These are phyloP conservation scores for Madurella mycetomatis DNA, from an alignment of 2,329 filamentous ascomycete species.

Conservation along the genomic window DNA sequence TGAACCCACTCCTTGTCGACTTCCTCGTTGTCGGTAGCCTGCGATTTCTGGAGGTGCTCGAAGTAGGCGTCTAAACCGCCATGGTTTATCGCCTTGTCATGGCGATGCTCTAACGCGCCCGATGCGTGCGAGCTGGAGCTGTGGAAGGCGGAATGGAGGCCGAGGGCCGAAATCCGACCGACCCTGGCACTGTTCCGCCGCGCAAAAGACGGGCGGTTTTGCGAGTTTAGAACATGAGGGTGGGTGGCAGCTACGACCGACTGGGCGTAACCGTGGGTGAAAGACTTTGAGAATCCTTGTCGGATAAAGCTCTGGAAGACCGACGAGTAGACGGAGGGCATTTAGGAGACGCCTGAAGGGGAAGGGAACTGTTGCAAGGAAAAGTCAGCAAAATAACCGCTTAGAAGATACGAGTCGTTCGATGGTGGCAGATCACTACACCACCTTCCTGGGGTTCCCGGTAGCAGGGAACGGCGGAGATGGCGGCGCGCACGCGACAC, in stretches of 20 bases:
- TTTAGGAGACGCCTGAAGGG: conserved; percentile 75
- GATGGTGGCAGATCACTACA: neutral
- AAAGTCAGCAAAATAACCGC: conserved; percentile 4
- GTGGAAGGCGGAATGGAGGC: conserved; percentile 76
- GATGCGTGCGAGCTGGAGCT: conserved; percentile 48
- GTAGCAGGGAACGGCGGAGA: neutral
- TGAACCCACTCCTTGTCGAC: conserved; percentile 83
- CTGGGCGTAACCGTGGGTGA: conserved; percentile 97
- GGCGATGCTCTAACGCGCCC: conserved; percentile 54
- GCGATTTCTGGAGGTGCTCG: conserved; percentile 78
- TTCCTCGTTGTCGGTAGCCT: conserved; percentile 62
- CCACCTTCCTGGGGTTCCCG: neutral
- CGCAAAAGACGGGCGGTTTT: conserved; percentile 59
- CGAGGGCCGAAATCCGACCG: conserved; percentile 54
- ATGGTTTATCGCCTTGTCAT: conserved; percentile 52
- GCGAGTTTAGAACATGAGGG: conserved; percentile 69
- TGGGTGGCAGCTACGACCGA: conserved; percentile 94
- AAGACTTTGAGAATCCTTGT: conserved; percentile 93
- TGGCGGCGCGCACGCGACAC: conserved; percentile 4
- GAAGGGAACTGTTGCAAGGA: conserved; percentile 43
- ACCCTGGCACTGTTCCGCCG: conserved; percentile 51
- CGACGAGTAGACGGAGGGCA: conserved; percentile 69
- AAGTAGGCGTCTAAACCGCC: conserved; percentile 84
- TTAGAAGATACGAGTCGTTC: neutral
- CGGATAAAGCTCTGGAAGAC: conserved; percentile 82